Evolutionary conservation across 148 eudicot genomes (phyloP).

Genomic region (Silene conica): DNA sequence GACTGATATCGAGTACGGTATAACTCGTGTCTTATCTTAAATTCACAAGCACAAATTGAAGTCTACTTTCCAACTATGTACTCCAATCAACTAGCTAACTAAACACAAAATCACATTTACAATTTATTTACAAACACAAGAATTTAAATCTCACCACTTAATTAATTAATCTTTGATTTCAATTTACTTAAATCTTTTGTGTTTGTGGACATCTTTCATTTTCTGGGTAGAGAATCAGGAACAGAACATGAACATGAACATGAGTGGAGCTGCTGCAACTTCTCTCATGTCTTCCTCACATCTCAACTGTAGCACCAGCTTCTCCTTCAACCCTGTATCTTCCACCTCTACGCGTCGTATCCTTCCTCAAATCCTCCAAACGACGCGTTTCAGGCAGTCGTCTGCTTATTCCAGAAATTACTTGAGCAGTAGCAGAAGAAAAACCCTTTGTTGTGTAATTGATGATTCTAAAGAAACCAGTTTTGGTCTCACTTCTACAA

Average conservation of each 20-base stretch:
- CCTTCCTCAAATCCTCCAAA: constrained; percentile 25
- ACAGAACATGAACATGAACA: constrained; percentile 2
- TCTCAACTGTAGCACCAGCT: constrained; percentile 24
- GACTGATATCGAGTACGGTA: no score
- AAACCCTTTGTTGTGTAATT: constrained; percentile 48
- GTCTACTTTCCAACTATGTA: no score
- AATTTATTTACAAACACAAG: not conserved
- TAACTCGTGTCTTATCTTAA: no score
- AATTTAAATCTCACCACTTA: no score
- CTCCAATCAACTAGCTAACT: no score
- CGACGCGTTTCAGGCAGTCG: constrained; percentile 16
- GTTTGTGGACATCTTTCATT: not conserved
- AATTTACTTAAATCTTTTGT: not conserved
- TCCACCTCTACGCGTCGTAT: constrained; percentile 25
- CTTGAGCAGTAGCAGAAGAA: constrained; percentile 10
- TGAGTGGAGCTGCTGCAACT: constrained; percentile 43
- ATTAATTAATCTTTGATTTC: not conserved
- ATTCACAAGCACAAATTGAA: not conserved
- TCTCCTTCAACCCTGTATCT: constrained; percentile 39
- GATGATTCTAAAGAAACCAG: constrained; percentile 46
- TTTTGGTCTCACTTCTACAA: constrained; percentile 35
- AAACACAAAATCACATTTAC: not conserved
- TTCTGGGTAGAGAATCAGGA: not conserved
- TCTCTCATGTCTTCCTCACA: constrained; percentile 39
- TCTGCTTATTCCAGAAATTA: not conserved